Conservation (phyloP, 805 yeast species). For the Suhomyces pyralidae region DNA sequence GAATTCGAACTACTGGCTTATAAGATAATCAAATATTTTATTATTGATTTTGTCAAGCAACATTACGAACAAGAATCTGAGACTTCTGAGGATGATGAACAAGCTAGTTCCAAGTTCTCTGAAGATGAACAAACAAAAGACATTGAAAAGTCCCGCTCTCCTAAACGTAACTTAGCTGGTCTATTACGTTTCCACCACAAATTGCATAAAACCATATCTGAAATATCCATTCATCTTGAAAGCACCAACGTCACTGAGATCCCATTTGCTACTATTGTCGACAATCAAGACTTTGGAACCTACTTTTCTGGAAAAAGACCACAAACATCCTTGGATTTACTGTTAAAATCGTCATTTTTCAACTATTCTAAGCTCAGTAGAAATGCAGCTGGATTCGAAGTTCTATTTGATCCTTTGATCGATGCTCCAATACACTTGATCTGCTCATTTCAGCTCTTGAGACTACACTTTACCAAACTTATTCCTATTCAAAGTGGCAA, state of each 20-base stretch:
- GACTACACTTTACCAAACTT: conserved; percentile 19
- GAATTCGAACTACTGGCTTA: conserved; percentile 22
- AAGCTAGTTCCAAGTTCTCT: background rate
- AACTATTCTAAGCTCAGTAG: conserved; percentile 20
- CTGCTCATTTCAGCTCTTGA: conserved; percentile 30
- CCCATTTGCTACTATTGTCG: conserved; percentile 27
- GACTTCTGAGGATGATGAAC: background rate
- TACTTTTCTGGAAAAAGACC: conserved; percentile 21
- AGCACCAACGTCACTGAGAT: conserved; percentile 24
- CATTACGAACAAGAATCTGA: background rate
- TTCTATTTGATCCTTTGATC: conserved; percentile 26
- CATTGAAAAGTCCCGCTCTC: background rate
- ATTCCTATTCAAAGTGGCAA: conserved; percentile 3
- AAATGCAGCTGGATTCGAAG: conserved; percentile 39
- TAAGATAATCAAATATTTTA: conserved; percentile 16
- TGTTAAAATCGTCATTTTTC: conserved; percentile 24
- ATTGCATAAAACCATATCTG: conserved; percentile 21
- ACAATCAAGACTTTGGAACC: conserved; percentile 18
- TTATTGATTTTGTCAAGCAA: conserved; percentile 6
- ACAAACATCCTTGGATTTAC: conserved; percentile 21
- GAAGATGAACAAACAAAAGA: background rate
- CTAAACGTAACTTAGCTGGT: background rate
- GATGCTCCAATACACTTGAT: conserved; percentile 36
- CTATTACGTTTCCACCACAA: conserved; percentile 13
- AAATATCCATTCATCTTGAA: conserved; percentile 26